Percentiles rank a stretch among this genome's conserved stretches.
phyloP scores from a whole-genome alignment of 164 flowering plant species.

The Berberis thunbergii region DNA sequence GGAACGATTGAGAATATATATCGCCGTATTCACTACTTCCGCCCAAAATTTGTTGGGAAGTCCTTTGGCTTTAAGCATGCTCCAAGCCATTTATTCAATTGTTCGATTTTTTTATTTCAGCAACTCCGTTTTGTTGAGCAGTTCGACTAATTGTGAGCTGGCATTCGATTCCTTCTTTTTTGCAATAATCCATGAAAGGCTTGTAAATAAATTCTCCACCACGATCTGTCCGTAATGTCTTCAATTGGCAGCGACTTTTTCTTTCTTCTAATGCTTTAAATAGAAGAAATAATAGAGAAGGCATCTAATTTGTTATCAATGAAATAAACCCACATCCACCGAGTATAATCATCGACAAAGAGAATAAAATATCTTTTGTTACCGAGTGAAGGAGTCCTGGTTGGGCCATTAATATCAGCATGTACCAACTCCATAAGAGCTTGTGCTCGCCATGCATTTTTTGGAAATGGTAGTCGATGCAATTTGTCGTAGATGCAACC shows the following conservation, averaged over 20 bases:
- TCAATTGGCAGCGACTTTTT: neutral
- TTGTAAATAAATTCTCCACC: neutral
- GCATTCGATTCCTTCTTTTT: neutral
- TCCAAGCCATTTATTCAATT: neutral
- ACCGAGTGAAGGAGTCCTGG: slow-evolving; percentile 1
- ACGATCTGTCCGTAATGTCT: neutral
- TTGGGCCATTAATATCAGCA: slow-evolving; percentile 2
- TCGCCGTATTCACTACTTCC: neutral
- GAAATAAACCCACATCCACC: slow-evolving; percentile 1
- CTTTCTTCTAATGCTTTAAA: neutral
- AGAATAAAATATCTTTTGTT: neutral
- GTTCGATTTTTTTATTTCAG: neutral
- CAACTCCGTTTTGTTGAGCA: neutral
- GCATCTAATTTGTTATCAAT: neutral
- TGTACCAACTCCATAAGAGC: slow-evolving; percentile 6
- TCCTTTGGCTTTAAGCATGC: neutral
- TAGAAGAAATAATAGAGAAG: neutral
- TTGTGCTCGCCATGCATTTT: slow-evolving; percentile 3
- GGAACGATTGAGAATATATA: neutral
- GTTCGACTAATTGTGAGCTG: neutral
- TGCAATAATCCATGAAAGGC: neutral
- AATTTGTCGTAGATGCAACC: slow-evolving; percentile 2
- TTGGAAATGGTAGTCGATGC: slow-evolving; percentile 4
- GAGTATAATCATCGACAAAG: slow-evolving; percentile 1
- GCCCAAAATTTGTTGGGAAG: no score